These are phyloP conservation scores for Bathelium albidoporum DNA, from an alignment of 495 filamentous ascomycete species.

Conservation along the genomic window DNA sequence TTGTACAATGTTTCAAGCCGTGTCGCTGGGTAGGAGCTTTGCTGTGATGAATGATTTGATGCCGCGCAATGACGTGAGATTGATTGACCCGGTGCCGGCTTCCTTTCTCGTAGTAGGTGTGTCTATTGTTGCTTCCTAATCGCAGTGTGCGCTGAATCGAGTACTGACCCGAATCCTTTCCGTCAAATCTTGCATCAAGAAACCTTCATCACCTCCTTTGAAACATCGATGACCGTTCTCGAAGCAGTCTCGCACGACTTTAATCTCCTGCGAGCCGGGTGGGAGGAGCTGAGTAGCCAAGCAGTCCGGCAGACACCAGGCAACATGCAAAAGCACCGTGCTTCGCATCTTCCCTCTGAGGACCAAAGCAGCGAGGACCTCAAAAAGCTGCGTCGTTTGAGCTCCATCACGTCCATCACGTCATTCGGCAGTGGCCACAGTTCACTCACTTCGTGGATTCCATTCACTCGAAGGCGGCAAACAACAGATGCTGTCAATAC, in stretches of 20 bases:
- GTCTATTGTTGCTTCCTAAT: no score
- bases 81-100: not conserved
- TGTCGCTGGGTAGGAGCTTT: no score
- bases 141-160: no score
- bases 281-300: conserved; percentile 1
- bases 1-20: no score
- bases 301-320: not conserved
- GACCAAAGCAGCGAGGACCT: not conserved
- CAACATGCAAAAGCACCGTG: not conserved
- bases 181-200: not conserved
- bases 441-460: not conserved
- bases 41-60: no score
- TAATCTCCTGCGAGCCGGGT: not conserved
- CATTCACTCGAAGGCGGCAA: conserved; percentile 3
- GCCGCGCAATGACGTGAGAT: no score
- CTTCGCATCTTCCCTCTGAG: not conserved
- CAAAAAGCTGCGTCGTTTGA: not conserved
- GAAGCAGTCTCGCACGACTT: not conserved
- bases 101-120: not conserved
- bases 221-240: not conserved
- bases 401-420: conserved; percentile 2
- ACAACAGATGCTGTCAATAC: not conserved
- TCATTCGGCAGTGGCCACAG: not conserved
- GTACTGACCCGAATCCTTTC: not conserved
- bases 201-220: not conserved